Conservation (phyloP, 108 stramenopile species). For the Cyclotella choctawhatcheeana region DNA sequence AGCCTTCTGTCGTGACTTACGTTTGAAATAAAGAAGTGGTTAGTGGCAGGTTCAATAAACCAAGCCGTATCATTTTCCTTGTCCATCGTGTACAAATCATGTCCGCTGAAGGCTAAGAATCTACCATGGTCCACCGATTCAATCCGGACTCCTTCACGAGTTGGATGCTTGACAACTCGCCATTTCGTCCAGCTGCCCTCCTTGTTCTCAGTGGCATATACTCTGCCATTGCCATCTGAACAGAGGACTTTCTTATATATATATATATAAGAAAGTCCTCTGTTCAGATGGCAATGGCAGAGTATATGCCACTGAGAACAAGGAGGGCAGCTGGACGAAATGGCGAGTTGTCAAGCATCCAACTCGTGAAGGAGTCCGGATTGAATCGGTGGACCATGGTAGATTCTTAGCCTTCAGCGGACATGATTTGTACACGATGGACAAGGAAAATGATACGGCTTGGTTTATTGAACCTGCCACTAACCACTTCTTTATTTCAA, state of each 20-base stretch:
- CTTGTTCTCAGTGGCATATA: slow-evolving; percentile 33
- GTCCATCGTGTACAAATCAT: slow-evolving; percentile 25
- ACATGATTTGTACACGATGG: slow-evolving; percentile 26
- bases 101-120: slow-evolving; percentile 25
- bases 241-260: slow-evolving; percentile 26
- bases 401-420: slow-evolving; percentile 26
- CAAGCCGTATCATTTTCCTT: slow-evolving; percentile 27
- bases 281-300: slow-evolving; percentile 17
- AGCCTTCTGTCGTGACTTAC: slow-evolving; percentile 25
- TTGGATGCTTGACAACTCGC: slow-evolving; percentile 12
- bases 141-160: slow-evolving; percentile 6
- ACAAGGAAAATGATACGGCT: slow-evolving; percentile 19
- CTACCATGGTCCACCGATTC: slow-evolving; percentile 30
- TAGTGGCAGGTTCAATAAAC: slow-evolving; percentile 27
- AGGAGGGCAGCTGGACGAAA: slow-evolving; percentile 28
- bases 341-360: slow-evolving; percentile 13
- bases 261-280: slow-evolving; percentile 21
- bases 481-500: slow-evolving; percentile 24
- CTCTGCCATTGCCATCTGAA: slow-evolving; percentile 11
- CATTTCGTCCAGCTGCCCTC: slow-evolving; percentile 28
- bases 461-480: slow-evolving; percentile 33
- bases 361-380: slow-evolving; percentile 5
- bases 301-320: slow-evolving; percentile 31
- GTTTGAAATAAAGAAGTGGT: slow-evolving; percentile 24
- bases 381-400: slow-evolving; percentile 32